phyloP scores from a whole-genome alignment of 345 rosid species.

The Crucihimalaya himalaica region DNA sequence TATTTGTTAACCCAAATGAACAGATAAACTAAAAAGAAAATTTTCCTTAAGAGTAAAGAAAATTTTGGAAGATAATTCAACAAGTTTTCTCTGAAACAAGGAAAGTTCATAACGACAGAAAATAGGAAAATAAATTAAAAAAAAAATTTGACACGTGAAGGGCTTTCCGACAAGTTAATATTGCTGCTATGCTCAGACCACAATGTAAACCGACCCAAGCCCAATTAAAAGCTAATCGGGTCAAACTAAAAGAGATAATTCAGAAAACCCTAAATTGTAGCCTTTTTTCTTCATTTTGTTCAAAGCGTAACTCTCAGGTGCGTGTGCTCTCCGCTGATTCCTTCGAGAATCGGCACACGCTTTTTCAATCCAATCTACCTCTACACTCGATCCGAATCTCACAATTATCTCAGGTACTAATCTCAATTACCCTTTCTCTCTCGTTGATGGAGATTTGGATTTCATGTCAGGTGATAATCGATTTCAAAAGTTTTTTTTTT shows the following conservation, averaged over 20 bases:
- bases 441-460: neutral
- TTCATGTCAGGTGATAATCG: neutral
- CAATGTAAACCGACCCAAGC: slow-evolving; percentile 17
- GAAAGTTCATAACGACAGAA: neutral
- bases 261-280: slow-evolving; percentile 30
- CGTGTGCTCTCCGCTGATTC: slow-evolving; percentile 36
- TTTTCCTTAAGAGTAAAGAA: neutral
- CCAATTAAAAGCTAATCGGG: slow-evolving; percentile 29
- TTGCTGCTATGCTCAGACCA: neutral
- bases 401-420: slow-evolving; percentile 17
- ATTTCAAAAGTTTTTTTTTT: neutral
- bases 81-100: neutral
- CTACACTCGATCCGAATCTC: slow-evolving; percentile 7
- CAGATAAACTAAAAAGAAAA: neutral
- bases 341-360: slow-evolving; percentile 32
- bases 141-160: neutral
- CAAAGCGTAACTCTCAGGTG: slow-evolving; percentile 22
- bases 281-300: neutral
- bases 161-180: neutral
- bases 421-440: neutral
- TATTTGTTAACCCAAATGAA: neutral
- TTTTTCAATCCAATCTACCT: slow-evolving; percentile 10
- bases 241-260: slow-evolving; percentile 7
- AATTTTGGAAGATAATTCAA: neutral
- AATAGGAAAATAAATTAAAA: neutral